Evolutionary conservation across 2,329 filamentous ascomycete species (phyloP), one percentile per base, ranked within the genome.

Genomic region (Graphiopsis chlorocephala): DNA sequence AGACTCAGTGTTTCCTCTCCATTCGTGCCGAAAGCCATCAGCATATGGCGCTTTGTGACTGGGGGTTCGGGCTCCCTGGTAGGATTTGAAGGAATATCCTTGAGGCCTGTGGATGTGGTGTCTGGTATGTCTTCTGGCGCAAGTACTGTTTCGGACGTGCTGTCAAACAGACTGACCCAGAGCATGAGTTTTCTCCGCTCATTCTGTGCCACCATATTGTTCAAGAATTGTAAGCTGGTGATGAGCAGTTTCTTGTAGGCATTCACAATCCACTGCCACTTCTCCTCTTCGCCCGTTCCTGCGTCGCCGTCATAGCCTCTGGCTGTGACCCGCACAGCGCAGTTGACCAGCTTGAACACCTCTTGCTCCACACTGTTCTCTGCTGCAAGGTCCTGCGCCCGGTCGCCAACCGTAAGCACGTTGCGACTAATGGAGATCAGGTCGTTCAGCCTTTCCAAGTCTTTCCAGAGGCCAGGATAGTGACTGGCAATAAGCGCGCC

Each of bases 241-340:
- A 88, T 88, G 70, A 89, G 78, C 20, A 89, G 78, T 70, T 86
- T 86, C 76, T 89, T 88, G 76, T 87, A 88, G 4, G 85, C 82
- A 71, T 86, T 87, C 67, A 88, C 85, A 63, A 88, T 85, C 74
- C 83, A 84, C 75, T 88, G 85, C 86, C 86, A 88, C 68, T 85
- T 85, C 69, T 88, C 85, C 74, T 89, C 85, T 64, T 88, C 86
- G 61, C 83, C 80, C 4, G 84, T 83, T 65, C 86, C 84, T 6
- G 85, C 83, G 72, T 88, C 85, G 33, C 86, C 86, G 74, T 89
- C 87, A 67, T 87, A 89, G 0, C 86, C 87, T 68, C 86, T 77
- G 10, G 86, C 86, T 0, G 86, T 88, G 14, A 89, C 86, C 59
- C 85, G 80, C 12, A 89, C 86, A 71, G 86, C 88, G 56, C 86